Evolutionary conservation across 2,329 filamentous ascomycete genomes (phyloP), one percentile per base, ranked within the genome.

Genomic region (Verticillium albo-atrum): DNA sequence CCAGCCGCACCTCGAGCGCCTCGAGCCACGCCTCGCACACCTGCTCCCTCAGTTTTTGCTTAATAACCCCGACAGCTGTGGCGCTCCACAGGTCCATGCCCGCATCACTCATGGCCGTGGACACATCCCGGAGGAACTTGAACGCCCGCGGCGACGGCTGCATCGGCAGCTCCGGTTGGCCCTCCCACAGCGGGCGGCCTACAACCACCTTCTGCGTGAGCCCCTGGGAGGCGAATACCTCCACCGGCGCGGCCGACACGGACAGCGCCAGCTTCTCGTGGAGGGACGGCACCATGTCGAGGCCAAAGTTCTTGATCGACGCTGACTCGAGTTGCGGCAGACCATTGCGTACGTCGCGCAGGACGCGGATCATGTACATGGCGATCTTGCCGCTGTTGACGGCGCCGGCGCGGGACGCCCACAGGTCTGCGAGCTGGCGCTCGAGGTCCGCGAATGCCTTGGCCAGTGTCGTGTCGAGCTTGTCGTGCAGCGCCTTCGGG

Each of bases 41-140:
- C 55, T 81, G 74, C 50, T 74, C 72, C 6, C 77, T 71, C 6
- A 92, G 68, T 53, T 78, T 71, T n/a, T 67, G 69, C 73, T 92
- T 95, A 63, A 96, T 68, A 1, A 78, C 76, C 1, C 67, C 66
- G 1, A 93, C 83, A 0, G 90, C 89, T 2, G 80, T 78, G 2
- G 85, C 81, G 57, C 88, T 92, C 93, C 93, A 98, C 3, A 97
- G 73, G 70, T 97, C 94, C 53, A 84, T 78, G 0, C 93, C 93
- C 3, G 83, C 77, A 14, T 81, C 77, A 3, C 82, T 82, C 91
- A 97, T 96, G 5, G 81, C 78, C 54, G 77, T 75, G 4, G 85
- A 83, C 28, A 96, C 69, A 52, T 79, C 79, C 26, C 86, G 84
- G 55, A 97, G 68, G 58, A 96, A 87, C 61, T 82, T 84, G 69